A percentile compares a stretch with the other conserved stretches of the same genome.
Conservation (phyloP, 164 flowering plant species). For the Vitis amurensis region DNA sequence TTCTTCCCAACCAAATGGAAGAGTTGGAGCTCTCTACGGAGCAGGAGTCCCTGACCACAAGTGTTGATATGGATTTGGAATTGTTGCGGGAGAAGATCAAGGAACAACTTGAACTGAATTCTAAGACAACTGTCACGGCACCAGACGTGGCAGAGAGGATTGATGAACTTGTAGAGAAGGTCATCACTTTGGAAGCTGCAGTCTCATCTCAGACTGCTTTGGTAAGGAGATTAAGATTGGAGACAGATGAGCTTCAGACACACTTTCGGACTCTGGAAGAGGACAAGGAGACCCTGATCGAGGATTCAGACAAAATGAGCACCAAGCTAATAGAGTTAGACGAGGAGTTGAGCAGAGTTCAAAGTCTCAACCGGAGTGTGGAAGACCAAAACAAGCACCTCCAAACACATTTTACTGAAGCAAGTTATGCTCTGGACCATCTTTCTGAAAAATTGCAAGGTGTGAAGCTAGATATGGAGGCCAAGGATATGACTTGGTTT, state of each 20-base stretch:
- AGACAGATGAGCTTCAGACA: conserved; percentile 34
- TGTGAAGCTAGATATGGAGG: conserved; percentile 39
- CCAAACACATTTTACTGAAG: conserved; percentile 44
- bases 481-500: conserved; percentile 15
- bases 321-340: conserved; percentile 48
- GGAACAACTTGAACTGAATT: conserved; percentile 26
- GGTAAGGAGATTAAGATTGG: conserved; percentile 36
- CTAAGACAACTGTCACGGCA: conserved; percentile 25
- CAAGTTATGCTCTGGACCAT: conserved; percentile 42
- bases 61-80: conserved; percentile 13
- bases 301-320: conserved; percentile 34
- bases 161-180: conserved; percentile 57
- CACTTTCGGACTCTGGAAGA: conserved; percentile 35
- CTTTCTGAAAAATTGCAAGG: conserved; percentile 42
- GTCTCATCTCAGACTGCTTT: conserved; percentile 43
- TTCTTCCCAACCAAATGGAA: no score
- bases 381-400: conserved; percentile 36
- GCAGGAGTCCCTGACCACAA: no score
- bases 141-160: conserved; percentile 54
- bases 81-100: conserved; percentile 25
- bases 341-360: conserved; percentile 46
- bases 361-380: conserved; percentile 35
- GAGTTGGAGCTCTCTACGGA: no score
- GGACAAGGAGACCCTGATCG: conserved; percentile 31
- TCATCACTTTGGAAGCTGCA: conserved; percentile 42